Evolutionary conservation across 805 yeast genomes (phyloP), one percentile per base, ranked within the genome.

Genomic region (Candida taoyuanica): DNA sequence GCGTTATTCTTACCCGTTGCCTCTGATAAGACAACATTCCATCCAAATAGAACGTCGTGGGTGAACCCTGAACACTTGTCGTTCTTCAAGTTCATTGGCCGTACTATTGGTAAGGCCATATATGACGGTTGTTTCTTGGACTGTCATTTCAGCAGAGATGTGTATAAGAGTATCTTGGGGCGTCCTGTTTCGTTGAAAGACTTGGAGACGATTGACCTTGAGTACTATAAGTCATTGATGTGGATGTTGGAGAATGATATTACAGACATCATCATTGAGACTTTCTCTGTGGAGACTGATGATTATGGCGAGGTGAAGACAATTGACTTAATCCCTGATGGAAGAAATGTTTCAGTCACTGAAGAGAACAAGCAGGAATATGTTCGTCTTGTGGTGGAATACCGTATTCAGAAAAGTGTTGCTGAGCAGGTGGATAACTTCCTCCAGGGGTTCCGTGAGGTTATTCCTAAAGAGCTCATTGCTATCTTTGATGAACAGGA

Each of bases 191-290:
- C 94, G 0, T 70, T 93, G 52, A 86, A 85, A 52, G 99, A 93
- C 56, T 83, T 93, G 87, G 98, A 93, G 58, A 83, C 89, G 0
- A 68, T 93, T 44, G 99, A 93, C 59, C 69, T 86, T 40, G 96
- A 87, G 45, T 93, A 93, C 57, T 88, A 83, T 65, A 91, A 89
- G 60, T 86, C 96, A 2, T 65, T 93, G 53, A 73, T 81, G 55
- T 93, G 98, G 98, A 93, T 93, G 85, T 65, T 93, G 38, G 96
- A 91, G 52, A 93, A 93, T 63, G 96, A 93, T 62, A 91, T 93
- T 37, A 91, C 98, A 0, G 98, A 89, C 60, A 81, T 93, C 27
- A 85, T 93, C 40, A 88, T 87, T 17, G 98, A 93, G 59, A 91
- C 94, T 6, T 93, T 93, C 58, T 82, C 95, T 9, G 86, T 93